Percentiles rank a stretch among this genome's conserved stretches.
Conservation (phyloP, 1,284 basidiomycete species). For the Phellopilus nigrolimitatus region DNA sequence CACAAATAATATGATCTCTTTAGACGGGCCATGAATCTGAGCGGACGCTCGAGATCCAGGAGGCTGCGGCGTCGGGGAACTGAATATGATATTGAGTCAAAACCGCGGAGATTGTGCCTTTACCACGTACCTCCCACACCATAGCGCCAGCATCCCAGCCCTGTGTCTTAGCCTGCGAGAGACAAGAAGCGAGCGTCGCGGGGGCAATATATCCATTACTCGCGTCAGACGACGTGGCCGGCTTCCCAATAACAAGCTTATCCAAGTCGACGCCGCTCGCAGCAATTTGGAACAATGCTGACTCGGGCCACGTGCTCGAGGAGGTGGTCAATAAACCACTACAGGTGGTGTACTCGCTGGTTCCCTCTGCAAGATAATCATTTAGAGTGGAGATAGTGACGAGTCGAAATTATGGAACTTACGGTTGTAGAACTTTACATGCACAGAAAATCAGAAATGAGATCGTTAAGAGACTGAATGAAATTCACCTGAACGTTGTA, state of each 20-base stretch:
- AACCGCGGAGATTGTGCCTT: too few species aligned
- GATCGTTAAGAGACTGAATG: background rate
- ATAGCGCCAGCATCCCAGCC: conserved; percentile 60
- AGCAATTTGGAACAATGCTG: conserved; percentile 58
- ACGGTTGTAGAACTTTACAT: conserved; percentile 60
- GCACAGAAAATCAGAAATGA: too few species aligned
- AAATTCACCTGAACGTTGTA: conserved; percentile 42
- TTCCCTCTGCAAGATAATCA: conserved; percentile 40
- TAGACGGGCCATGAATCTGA: conserved; percentile 37
- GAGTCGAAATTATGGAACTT: conserved; percentile 21
- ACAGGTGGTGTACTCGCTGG: conserved; percentile 54
- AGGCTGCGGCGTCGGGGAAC: conserved; percentile 40
- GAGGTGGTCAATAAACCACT: conserved; percentile 47
- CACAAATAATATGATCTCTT: background rate
- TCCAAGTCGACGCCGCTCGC: conserved; percentile 46
- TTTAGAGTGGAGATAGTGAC: background rate
- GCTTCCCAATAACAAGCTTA: conserved; percentile 61
- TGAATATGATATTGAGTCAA: conserved; percentile 30
- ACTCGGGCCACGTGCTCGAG: conserved; percentile 45
- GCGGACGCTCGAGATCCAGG: conserved; percentile 47
- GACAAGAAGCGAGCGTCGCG: conserved; percentile 47
- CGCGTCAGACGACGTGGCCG: conserved; percentile 46
- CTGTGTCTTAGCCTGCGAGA: conserved; percentile 45
- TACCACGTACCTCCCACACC: conserved; percentile 40
- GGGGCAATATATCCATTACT: conserved; percentile 54